phyloP scores from a whole-genome alignment of 495 filamentous ascomycete genomes.

The Tuber borchii region DNA sequence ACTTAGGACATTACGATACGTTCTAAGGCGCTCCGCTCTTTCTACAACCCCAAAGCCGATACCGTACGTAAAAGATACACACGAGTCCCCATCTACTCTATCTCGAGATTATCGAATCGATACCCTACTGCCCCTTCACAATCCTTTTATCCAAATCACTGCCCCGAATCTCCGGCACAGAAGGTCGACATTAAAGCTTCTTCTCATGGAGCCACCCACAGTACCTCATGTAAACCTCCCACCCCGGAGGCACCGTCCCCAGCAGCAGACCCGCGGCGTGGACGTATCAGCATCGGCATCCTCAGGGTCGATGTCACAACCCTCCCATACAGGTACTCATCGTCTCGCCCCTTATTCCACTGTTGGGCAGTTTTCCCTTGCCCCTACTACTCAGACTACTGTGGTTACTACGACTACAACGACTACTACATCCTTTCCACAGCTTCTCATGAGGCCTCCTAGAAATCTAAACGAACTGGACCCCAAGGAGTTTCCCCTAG shows the following conservation, averaged over 20 bases:
- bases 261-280: conserved; percentile 31
- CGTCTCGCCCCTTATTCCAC: conserved; percentile 39
- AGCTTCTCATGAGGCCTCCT: conserved; percentile 68
- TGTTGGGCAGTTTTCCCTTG: conserved; percentile 62
- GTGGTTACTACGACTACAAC: conserved; percentile 91
- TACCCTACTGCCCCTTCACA: not conserved
- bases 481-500: conserved; percentile 82
- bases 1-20: not conserved
- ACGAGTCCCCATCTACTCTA: not conserved
- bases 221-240: conserved; percentile 35
- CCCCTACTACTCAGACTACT: conserved; percentile 65
- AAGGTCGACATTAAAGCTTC: not conserved
- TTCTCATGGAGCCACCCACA: conserved; percentile 33
- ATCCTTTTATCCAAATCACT: not conserved
- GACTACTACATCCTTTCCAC: conserved; percentile 82
- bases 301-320: conserved; percentile 16
- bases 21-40: not conserved
- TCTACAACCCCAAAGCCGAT: not conserved
- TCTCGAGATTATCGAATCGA: not conserved
- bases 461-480: conserved; percentile 68
- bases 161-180: not conserved
- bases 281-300: conserved; percentile 28
- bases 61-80: not conserved
- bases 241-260: conserved; percentile 28
- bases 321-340: conserved; percentile 13